Base-by-base conservation (phyloP, 1,284 basidiomycete genomes). In the Cronartium quercuum region DNA sequence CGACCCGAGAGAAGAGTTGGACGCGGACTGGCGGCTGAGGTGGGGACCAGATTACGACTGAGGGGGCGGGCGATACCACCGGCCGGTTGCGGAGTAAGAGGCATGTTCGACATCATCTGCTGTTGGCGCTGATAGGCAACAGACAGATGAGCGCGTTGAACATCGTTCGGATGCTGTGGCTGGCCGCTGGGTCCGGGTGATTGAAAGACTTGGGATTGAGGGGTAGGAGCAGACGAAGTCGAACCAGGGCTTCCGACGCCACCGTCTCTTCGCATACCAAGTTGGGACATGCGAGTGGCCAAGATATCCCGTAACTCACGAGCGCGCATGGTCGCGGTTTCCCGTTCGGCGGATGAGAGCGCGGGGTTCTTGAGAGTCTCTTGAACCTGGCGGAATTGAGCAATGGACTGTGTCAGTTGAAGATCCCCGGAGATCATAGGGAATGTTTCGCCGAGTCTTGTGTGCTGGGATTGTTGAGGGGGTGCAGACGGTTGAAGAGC, bases 41-140 rank as follows among this genome's bases (percentile, higher is more conserved):
- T 55, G 7, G 63, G 64, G 7, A 58, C n/a, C 0, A 64, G 62
- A 64, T 41, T 64, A 55, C 57, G 65, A 51, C 24, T 66, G 40
- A 66, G 63, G 10, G 63, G 51, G 24, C 63, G 63, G 24, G 58
- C 58, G 15, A 29, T 24, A 29, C 57, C 57, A 13, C 37, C 18
- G 29, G 55, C 42, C 35, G 64, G 63, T 51, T 74, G 71, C n/a
- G 37, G 9, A 21, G 51, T n/a, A 21, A 47, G 47, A 13, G 58
- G 61, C 62, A 73, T 57, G 24, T 63, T 51, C 13, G 69, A 73
- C 42, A 73, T 57, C 42, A 73, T 73, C 29, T 74, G 71, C 24
- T 66, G 64, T 66, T 74, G 71, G 41, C 71, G 64, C 42, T 74
- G 71, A 51, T 61, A 74, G 9, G 29, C 71, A 38, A 63, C 64